Base-by-base conservation (phyloP, 2,329 filamentous ascomycete genomes). In the Penicillium sp. region DNA sequence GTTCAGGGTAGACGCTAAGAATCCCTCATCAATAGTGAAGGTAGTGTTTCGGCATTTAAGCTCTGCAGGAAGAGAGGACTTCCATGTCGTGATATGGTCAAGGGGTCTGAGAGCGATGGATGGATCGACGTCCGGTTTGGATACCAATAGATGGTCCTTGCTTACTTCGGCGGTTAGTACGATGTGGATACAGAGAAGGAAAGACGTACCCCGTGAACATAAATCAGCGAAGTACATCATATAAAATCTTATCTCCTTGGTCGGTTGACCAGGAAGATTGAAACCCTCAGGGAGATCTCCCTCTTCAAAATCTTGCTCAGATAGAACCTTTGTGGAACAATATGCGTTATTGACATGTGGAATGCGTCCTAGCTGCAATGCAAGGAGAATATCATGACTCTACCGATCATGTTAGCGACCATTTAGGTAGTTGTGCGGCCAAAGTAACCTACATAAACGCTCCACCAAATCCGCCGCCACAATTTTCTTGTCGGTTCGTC, bases 281-380 rank as follows among this genome's bases (percentile, higher is more conserved):
- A 30, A 41, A 5, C 46, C 46, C 7, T 41, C 50, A 5, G 29
- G 19, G 30, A 48, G 5, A 9, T 56, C 53, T 17, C 38, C 23
- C 11, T 41, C 29, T 11, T 59, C 46, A 38, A 59, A 55, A 41
- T 62, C 60, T 26, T 49, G 41, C 17, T 63, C 61, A 7, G 38
- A 49, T 11, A 63, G 5, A n/a, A 30, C 23, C 6, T 23, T n/a
- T 11, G 44, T 46, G 3, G 45, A 56, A 29, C 56, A 63, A 51
- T 63, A 63, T 8, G 45, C 61, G 8, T 63, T 56, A 7, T 63
- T 63, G 31, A 63, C 47, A 6, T 63, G 61, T 3, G 61, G 61
- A 53, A 48, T 63, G 4, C 52, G 26, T 17, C 50, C 56, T 15
- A 63, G 26, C 15, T 35, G 41, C 17, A 63, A 7, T 21, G 61